phyloP scores from a whole-genome alignment of 345 rosid genomes.

The Orychophragmus violaceus region DNA sequence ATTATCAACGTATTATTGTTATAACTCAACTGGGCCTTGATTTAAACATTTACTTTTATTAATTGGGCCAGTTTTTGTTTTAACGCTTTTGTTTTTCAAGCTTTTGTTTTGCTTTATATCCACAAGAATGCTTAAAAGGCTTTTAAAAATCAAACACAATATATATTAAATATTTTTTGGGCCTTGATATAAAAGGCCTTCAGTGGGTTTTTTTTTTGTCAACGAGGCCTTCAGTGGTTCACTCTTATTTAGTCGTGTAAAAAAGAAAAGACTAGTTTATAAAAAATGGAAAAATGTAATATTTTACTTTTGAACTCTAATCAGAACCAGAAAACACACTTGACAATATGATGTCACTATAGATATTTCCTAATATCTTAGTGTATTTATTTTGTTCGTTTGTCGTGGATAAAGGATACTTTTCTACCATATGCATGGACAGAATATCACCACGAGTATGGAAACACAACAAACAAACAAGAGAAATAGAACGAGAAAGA shows the following conservation, averaged over 20 bases:
- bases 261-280: too few species aligned
- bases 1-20: neutral
- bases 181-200: neutral
- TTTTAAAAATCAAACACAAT: neutral
- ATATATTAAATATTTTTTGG: neutral
- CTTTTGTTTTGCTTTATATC: neutral
- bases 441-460: neutral
- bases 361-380: neutral
- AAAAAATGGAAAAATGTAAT: neutral
- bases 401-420: neutral
- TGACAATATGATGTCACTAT: neutral
- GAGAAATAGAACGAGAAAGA: neutral
- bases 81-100: neutral
- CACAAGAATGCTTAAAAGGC: neutral
- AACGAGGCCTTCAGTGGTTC: too few species aligned
- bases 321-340: neutral
- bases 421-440: slow-evolving; percentile 5
- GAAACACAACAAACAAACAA: neutral
- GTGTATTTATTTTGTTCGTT: neutral
- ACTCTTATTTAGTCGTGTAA: neutral
- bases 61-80: neutral
- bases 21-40: too few species aligned
- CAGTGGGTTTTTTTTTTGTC: too few species aligned
- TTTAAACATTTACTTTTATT: too few species aligned
- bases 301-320: neutral